Base-by-base conservation (phyloP, 768 basidiomycete genomes). In the Psilocybe sp. region DNA sequence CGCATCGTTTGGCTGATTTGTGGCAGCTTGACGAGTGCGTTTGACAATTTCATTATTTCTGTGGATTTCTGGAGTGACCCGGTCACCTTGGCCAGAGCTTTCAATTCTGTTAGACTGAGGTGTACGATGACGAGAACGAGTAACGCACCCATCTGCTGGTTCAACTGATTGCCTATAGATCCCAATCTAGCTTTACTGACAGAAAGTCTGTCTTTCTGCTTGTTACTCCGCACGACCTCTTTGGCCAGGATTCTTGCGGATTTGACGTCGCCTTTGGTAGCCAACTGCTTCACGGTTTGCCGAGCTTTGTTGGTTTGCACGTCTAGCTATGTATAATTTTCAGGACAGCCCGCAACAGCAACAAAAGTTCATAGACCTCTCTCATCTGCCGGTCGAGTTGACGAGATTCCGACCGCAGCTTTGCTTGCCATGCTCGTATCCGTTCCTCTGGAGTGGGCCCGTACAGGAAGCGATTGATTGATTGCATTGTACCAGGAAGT, bases 21-120 rank as follows among this genome's bases (percentile, higher is more conserved):
- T 14, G 97, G 97, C 13, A 99, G 77, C 60, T 85, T 94, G 56
- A 98, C 75, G 41, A 98, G 78, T 20, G 87, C 73, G 70, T 96
- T 98, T n/a, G 94, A 95, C 37, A 95, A 77, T 70, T 89, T 98
- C 95, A 99, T 98, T 53, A 98, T 98, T 66, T 98, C 95, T 1
- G 96, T 94, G 6, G 94, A 97, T 69, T 94, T 97, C 70, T 98
- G 96, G 53, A 99, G 74, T 5, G 95, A 83, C n/a, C 97, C 97
- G 8, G 97, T 98, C 36, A 98, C 92, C 73, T 98, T 99, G 55
- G 86, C 69, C 87, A 98, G 89, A 0, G 97, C 97, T 98, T 57
- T 23, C 5, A 28, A 38, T 52, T 43, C 44, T 34, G 32, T 43
- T 23, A 44, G 40, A 19, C 16, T 36, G 16, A 46, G 10, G 6